phyloP scores from a whole-genome alignment of 2,329 filamentous ascomycete species.

The Penicillium vulpinum region DNA sequence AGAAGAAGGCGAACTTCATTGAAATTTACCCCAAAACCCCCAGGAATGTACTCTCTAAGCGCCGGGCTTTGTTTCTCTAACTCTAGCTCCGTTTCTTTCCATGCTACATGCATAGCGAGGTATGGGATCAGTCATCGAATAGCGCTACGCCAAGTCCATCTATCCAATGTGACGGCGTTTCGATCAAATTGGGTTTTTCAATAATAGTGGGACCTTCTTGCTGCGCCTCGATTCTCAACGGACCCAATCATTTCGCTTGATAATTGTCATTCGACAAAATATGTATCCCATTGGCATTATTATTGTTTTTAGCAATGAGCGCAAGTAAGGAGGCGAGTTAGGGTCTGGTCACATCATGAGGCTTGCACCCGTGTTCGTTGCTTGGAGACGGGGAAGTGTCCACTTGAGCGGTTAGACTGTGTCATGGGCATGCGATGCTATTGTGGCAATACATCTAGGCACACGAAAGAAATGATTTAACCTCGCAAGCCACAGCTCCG shows the following conservation, averaged over 20 bases:
- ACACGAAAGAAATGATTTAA: neutral
- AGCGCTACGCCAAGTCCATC: neutral
- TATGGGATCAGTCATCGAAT: neutral
- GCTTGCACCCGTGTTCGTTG: neutral
- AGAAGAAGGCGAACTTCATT: neutral
- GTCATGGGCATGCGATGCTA: neutral
- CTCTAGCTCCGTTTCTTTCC: neutral
- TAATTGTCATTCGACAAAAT: too few relatives aligned
- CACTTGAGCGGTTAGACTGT: neutral
- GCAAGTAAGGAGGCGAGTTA: conserved; percentile 4
- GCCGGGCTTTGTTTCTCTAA: neutral
- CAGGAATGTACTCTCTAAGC: conserved; percentile 9
- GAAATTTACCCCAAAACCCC: neutral
- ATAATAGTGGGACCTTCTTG: neutral
- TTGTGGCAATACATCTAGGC: neutral
- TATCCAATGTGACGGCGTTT: conserved; percentile 2
- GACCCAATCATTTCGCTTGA: neutral
- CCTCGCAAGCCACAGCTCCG: neutral
- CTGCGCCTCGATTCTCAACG: neutral
- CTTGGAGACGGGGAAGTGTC: neutral
- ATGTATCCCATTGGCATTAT: conserved; percentile 1
- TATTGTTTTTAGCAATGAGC: neutral
- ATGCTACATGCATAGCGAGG: neutral
- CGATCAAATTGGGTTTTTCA: neutral
- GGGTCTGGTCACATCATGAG: neutral